These are phyloP conservation scores for Triticum monococcum DNA, from an alignment of 176 grass and related monocot genomes.

Conservation along the genomic window DNA sequence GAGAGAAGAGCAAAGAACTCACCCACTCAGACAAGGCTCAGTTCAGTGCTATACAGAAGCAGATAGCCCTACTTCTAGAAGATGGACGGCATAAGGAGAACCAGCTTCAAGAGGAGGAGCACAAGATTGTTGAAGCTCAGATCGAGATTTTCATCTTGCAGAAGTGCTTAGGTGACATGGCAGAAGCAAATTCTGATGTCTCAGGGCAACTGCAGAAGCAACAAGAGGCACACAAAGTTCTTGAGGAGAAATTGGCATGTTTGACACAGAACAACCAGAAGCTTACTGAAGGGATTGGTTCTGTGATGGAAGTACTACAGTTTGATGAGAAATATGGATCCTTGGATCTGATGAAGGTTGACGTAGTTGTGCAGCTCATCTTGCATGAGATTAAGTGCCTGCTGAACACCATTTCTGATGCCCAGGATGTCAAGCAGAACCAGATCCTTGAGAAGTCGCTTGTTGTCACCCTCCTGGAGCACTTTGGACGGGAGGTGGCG, in stretches of 20 bases:
- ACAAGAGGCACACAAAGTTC: constrained; percentile 30
- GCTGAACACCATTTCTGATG: constrained; percentile 71
- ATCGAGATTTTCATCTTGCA: constrained; percentile 76
- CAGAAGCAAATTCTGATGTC: constrained; percentile 54
- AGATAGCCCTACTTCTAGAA: constrained; percentile 50
- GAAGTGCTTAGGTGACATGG: constrained; percentile 65
- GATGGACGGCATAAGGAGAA: constrained; percentile 49
- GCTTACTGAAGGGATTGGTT: constrained; percentile 60
- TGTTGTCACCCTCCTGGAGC: constrained; percentile 83
- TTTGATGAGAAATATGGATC: constrained; percentile 79
- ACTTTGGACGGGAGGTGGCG: constrained; percentile 79
- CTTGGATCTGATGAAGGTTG: constrained; percentile 73
- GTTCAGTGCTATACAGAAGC: constrained; percentile 44
- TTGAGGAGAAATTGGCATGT: constrained; percentile 36
- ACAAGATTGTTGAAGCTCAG: constrained; percentile 60
- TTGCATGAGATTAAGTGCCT: constrained; percentile 78
- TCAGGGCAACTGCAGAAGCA: constrained; percentile 37
- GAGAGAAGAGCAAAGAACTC: constrained; percentile 44
- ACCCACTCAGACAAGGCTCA: constrained; percentile 47
- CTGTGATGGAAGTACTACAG: constrained; percentile 66
- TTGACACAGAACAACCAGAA: constrained; percentile 54
- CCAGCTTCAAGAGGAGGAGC: constrained; percentile 63
- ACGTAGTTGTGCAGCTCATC: constrained; percentile 88
- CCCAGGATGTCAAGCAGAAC: constrained; percentile 79
- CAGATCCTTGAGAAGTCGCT: constrained; percentile 89